These are phyloP conservation scores for Volvariella surrecta DNA, from an alignment of 1,284 basidiomycete species.

Conservation along the genomic window DNA sequence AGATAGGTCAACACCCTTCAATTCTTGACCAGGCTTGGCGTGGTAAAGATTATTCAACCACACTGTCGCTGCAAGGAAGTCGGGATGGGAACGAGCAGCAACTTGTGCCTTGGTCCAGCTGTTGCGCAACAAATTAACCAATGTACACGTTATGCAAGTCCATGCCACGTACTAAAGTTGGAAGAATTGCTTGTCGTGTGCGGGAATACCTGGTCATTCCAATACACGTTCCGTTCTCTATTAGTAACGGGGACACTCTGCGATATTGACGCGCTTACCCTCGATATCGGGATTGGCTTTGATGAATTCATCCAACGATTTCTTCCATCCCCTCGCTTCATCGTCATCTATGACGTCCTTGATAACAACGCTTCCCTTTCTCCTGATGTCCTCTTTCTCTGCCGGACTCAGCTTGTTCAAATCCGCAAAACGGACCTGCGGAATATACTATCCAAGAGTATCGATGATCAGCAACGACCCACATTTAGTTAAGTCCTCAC, in stretches of 20 bases:
- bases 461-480: background rate
- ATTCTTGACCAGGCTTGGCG: slow-evolving; percentile 22
- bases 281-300: slow-evolving; percentile 45
- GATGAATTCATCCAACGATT: slow-evolving; percentile 46
- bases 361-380: slow-evolving; percentile 55
- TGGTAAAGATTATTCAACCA: slow-evolving; percentile 66
- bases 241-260: background rate
- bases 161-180: slow-evolving; percentile 47
- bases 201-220: slow-evolving; percentile 47
- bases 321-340: slow-evolving; percentile 50
- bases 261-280: slow-evolving; percentile 23
- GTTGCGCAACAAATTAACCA: background rate
- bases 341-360: slow-evolving; percentile 48
- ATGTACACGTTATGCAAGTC: background rate
- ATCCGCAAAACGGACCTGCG: slow-evolving; percentile 51
- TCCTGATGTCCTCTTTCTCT: slow-evolving; percentile 41
- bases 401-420: slow-evolving; percentile 37
- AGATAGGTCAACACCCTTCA: slow-evolving; percentile 55
- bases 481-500: slow-evolving; percentile 26
- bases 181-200: slow-evolving; percentile 62
- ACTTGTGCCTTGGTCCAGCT: slow-evolving; percentile 70
- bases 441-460: slow-evolving; percentile 30
- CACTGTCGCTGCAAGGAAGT: slow-evolving; percentile 48
- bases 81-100: slow-evolving; percentile 67
- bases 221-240: background rate